These are phyloP conservation scores for Rhizopus microsporus DNA, from an alignment of 371 early-diverging fungal genomes.

Conservation along the genomic window DNA sequence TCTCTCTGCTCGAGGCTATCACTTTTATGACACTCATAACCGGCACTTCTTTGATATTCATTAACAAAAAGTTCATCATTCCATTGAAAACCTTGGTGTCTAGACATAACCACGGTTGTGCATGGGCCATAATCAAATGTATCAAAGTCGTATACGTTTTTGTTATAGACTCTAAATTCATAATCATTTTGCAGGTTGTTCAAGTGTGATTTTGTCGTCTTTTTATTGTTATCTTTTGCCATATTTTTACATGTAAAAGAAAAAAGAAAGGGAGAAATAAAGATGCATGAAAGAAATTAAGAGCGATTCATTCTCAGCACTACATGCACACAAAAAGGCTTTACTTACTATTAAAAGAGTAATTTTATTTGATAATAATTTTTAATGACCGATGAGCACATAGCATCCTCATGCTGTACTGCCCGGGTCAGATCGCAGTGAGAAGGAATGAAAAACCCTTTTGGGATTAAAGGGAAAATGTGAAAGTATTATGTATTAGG, in stretches of 20 bases:
- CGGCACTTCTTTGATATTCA: constrained; percentile 21
- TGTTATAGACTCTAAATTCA: constrained; percentile 40
- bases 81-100: constrained; percentile 35
- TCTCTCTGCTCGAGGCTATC: constrained; percentile 15
- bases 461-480: too few species aligned
- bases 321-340: too few species aligned
- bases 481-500: too few species aligned
- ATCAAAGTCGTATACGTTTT: constrained; percentile 3
- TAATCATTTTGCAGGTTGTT: constrained; percentile 26
- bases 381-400: too few species aligned
- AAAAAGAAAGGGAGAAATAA: not conserved
- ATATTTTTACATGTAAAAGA: not conserved
- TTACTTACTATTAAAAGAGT: too few species aligned
- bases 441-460: too few species aligned
- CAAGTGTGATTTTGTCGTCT: not conserved
- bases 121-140: constrained; percentile 24
- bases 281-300: not conserved
- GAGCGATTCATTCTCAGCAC: too few species aligned
- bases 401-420: too few species aligned
- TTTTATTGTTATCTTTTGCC: not conserved
- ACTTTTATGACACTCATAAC: constrained; percentile 32
- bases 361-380: too few species aligned
- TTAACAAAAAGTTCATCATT: constrained; percentile 31
- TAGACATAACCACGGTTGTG: constrained; percentile 29
- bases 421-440: too few species aligned